phyloP scores from a whole-genome alignment of 306 rosid genomes.

The Cucurbita ficifolia region DNA sequence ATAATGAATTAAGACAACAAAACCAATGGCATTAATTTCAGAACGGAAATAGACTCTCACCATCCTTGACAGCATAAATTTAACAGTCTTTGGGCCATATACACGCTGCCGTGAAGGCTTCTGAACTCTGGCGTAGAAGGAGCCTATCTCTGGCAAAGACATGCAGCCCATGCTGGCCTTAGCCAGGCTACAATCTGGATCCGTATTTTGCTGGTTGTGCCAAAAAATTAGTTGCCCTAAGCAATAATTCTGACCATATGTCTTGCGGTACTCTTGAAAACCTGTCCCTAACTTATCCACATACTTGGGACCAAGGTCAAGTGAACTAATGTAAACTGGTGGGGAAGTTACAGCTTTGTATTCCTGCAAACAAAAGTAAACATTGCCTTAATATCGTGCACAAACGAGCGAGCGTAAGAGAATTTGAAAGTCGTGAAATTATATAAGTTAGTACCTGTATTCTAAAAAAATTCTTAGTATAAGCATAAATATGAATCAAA shows the following conservation, averaged over 20 bases:
- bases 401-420: neutral
- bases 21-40: neutral
- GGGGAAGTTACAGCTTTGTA: constrained; percentile 78
- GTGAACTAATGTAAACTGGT: constrained; percentile 95
- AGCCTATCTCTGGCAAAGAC: constrained; percentile 71
- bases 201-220: constrained; percentile 76
- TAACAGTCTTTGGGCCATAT: constrained; percentile 84
- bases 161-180: constrained; percentile 77
- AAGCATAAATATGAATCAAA: constrained; percentile 88
- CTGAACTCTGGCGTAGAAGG: constrained; percentile 78
- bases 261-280: constrained; percentile 72
- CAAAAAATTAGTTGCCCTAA: constrained; percentile 95
- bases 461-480: constrained; percentile 73
- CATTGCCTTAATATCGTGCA: neutral
- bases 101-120: constrained; percentile 72
- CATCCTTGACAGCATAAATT: constrained; percentile 86
- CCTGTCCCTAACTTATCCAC: constrained; percentile 63
- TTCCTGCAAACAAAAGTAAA: constrained; percentile 34
- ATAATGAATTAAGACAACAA: neutral
- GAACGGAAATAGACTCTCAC: constrained; percentile 35
- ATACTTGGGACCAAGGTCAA: constrained; percentile 93
- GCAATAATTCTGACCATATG: constrained; percentile 84
- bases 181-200: constrained; percentile 65
- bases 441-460: constrained; percentile 42
- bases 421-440: neutral